Conservation (phyloP, 2,329 filamentous ascomycete genomes). For the Talaromyces rugulosus region DNA sequence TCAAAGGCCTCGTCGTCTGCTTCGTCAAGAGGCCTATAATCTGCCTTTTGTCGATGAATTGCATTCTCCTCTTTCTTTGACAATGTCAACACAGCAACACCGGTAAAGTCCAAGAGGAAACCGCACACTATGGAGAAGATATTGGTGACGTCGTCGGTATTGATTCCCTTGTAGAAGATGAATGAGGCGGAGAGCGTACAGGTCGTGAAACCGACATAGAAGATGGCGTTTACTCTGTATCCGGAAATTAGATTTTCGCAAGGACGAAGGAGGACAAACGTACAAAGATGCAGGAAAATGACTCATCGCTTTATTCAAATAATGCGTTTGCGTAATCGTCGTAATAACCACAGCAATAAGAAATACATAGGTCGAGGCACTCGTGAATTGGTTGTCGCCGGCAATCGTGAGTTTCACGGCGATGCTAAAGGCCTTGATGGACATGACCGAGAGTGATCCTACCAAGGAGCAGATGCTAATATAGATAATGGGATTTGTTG, state of each 20-base stretch:
- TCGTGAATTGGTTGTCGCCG: slow-evolving; percentile 10
- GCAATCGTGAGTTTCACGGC: slow-evolving; percentile 9
- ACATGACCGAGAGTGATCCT: slow-evolving; percentile 11
- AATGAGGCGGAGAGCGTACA: slow-evolving; percentile 11
- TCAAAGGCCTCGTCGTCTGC: slow-evolving; percentile 1
- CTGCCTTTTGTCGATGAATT: neutral
- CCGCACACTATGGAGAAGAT: slow-evolving; percentile 10
- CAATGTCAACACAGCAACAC: slow-evolving; percentile 7
- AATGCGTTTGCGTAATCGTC: slow-evolving; percentile 12
- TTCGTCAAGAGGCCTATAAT: slow-evolving; percentile 3
- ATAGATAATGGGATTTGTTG: slow-evolving; percentile 10
- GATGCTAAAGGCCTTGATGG: slow-evolving; percentile 11
- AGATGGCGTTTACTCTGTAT: slow-evolving; percentile 11
- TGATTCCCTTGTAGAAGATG: slow-evolving; percentile 10
- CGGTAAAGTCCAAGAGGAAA: slow-evolving; percentile 7
- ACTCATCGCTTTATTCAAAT: slow-evolving; percentile 14
- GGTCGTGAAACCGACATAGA: slow-evolving; percentile 11
- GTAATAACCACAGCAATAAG: slow-evolving; percentile 9
- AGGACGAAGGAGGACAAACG: neutral
- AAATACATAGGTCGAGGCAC: slow-evolving; percentile 12
- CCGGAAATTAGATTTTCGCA: neutral
- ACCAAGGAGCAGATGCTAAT: slow-evolving; percentile 11
- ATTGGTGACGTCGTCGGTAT: slow-evolving; percentile 6
- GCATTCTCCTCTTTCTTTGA: slow-evolving; percentile 3
- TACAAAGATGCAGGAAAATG: slow-evolving; percentile 10